phyloP scores from a whole-genome alignment of 1,284 basidiomycete genomes.

The Cutaneotrichosporon mucoides region DNA sequence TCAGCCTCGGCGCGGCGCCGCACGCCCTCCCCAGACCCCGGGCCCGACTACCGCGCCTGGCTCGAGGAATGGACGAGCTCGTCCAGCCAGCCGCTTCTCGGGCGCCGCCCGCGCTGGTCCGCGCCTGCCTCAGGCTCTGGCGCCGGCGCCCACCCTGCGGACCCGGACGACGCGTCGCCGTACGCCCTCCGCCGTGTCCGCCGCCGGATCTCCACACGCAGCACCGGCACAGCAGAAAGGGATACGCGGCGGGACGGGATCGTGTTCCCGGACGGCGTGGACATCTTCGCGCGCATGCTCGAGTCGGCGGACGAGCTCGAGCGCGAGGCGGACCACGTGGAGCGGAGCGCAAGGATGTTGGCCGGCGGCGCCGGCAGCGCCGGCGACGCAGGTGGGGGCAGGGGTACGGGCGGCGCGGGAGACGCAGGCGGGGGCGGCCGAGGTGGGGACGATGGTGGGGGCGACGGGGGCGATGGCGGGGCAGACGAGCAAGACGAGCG shows the following conservation, averaged over 20 bases:
- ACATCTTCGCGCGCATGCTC: neutral
- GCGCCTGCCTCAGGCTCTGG: no score
- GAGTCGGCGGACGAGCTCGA: conserved; percentile 6
- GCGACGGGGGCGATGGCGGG: no score
- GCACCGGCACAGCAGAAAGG: neutral
- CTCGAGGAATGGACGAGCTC: conserved; percentile 8
- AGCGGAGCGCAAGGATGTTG: neutral
- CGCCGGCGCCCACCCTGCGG: neutral
- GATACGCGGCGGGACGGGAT: conserved; percentile 19
- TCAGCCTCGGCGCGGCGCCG: no score
- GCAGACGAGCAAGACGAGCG: no score
- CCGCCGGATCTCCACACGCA: neutral
- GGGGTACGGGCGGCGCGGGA: no score
- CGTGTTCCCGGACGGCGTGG: conserved; percentile 11
- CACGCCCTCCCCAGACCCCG: neutral
- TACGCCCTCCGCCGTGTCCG: conserved; percentile 6
- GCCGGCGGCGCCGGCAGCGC: no score
- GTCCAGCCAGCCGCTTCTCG: neutral
- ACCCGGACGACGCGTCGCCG: conserved; percentile 3
- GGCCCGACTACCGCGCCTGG: conserved; percentile 6
- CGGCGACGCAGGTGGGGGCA: no score
- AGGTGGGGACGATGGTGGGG: no score
- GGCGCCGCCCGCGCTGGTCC: neutral
- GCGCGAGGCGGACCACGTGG: neutral
- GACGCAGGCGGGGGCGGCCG: no score